Evolutionary conservation across 805 yeast genomes (phyloP).

Genomic region (Candida hispaniensis): DNA sequence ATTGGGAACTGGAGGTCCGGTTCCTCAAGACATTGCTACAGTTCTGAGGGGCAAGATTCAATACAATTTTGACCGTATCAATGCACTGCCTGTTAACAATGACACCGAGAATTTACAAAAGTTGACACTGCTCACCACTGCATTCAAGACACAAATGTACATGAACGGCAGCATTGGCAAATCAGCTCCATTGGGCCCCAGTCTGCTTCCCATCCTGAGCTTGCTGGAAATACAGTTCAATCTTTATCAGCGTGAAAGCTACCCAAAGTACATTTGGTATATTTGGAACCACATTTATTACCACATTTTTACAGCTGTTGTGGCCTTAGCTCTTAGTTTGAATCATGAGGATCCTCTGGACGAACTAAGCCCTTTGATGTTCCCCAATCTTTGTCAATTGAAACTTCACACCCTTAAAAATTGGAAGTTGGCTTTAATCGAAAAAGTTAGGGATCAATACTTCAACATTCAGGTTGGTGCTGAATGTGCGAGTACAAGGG

Average conservation of each 20-base stretch:
- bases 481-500: slow-evolving; percentile 11
- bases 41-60: no score
- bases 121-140: no score
- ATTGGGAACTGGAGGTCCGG: no score
- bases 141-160: no score
- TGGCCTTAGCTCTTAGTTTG: slow-evolving; percentile 3
- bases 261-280: slow-evolving; percentile 7
- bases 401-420: not conserved
- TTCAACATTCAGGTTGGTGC: slow-evolving; percentile 5
- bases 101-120: no score
- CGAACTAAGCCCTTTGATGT: not conserved
- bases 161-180: slow-evolving; percentile 1
- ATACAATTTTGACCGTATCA: no score
- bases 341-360: slow-evolving; percentile 1
- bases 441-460: slow-evolving; percentile 3
- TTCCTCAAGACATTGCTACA: no score
- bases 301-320: slow-evolving; percentile 4
- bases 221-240: slow-evolving; percentile 4
- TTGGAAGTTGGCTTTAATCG: slow-evolving; percentile 3
- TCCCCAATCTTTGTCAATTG: slow-evolving; percentile 6
- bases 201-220: not conserved
- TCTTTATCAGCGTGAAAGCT: slow-evolving; percentile 1
- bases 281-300: slow-evolving; percentile 13
- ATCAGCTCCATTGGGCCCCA: not conserved
- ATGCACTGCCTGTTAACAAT: no score